Conservation (phyloP, 441 rosid species). For the Corymbia calophylla region DNA sequence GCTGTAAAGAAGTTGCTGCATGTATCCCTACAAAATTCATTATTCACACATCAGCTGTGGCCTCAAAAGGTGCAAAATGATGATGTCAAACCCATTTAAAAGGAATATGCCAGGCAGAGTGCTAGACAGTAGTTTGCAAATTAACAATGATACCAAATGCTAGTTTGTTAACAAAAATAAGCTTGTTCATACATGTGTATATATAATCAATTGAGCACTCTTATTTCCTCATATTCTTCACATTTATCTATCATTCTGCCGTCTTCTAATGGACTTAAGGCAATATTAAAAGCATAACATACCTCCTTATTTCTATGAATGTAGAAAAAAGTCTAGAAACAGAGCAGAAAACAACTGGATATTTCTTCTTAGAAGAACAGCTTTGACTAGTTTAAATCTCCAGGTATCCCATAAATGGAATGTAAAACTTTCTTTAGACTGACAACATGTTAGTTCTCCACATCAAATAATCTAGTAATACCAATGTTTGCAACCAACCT, state of each 20-base stretch:
- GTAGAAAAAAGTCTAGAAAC: background rate
- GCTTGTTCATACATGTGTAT: background rate
- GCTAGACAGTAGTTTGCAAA: background rate
- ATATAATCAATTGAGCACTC: background rate
- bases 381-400: background rate
- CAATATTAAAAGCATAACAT: background rate
- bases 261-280: background rate
- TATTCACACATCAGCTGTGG: background rate
- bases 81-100: background rate
- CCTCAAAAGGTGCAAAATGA: background rate
- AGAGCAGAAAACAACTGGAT: background rate
- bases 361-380: background rate
- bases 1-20: constrained; percentile 77
- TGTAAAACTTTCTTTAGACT: background rate
- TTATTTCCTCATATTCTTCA: background rate
- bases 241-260: background rate
- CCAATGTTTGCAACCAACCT: background rate
- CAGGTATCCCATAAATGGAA: background rate
- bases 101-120: background rate
- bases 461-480: background rate
- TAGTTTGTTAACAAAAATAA: background rate
- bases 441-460: background rate
- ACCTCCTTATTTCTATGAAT: background rate
- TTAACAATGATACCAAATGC: background rate
- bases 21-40: constrained; percentile 47